These are phyloP conservation scores for Alopecurus myosuroides DNA, from an alignment of 176 grass and related monocot species.

Conservation along the genomic window DNA sequence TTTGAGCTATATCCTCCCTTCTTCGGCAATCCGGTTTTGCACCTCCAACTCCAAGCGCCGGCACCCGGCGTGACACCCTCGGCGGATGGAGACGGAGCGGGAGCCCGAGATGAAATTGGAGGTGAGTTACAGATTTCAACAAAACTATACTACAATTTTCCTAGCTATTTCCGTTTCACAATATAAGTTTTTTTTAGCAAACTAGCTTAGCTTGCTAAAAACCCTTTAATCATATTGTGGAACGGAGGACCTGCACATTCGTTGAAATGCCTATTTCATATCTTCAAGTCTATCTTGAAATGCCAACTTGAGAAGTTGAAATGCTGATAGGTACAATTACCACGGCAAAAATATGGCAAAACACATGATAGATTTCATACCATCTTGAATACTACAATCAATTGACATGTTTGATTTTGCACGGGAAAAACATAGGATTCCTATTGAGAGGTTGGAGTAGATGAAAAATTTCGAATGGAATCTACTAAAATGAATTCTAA, in stretches of 20 bases:
- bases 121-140: not conserved
- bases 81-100: no score
- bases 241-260: no score
- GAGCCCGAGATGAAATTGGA: not conserved
- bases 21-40: not conserved
- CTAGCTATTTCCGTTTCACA: not conserved
- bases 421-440: no score
- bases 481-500: not conserved
- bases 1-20: slow-evolving; percentile 5
- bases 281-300: no score
- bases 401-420: no score
- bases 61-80: not conserved
- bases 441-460: no score
- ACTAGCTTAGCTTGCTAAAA: no score
- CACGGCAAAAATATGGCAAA: not conserved
- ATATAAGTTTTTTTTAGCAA: no score
- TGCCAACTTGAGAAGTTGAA: no score
- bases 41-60: not conserved
- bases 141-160: not conserved
- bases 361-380: not conserved
- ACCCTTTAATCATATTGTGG: no score
- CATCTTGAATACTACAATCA: not conserved
- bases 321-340: no score
- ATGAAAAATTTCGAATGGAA: not conserved
- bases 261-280: no score